Conservation (phyloP, 208 protist species). For the Novymonas esmeraldas region DNA sequence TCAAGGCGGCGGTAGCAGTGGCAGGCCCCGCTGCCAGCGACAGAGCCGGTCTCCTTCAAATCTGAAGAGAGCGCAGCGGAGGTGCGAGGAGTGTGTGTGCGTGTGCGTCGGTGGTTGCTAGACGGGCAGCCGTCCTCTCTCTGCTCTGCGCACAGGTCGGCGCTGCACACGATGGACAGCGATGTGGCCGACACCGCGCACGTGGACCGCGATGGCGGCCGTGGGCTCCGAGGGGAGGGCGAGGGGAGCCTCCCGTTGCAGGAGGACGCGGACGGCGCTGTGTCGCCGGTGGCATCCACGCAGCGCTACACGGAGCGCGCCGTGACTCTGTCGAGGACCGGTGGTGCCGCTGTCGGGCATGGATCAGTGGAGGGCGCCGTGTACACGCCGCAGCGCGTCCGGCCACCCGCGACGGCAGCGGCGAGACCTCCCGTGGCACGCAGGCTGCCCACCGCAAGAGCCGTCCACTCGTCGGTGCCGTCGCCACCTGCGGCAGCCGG, state of each 20-base stretch:
- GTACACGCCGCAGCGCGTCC: conserved; percentile 12
- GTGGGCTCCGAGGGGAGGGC: background rate
- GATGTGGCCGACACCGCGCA: background rate
- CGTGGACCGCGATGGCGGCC: background rate
- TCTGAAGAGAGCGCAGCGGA: no score
- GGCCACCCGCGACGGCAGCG: background rate
- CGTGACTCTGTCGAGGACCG: background rate
- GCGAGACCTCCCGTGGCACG: no score
- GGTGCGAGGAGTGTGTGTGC: no score
- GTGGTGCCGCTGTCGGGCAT: background rate
- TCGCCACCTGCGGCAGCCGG: no score
- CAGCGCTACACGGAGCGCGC: background rate
- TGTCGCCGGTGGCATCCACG: background rate
- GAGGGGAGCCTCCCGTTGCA: background rate
- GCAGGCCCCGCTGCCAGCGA: no score
- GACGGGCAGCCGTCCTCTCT: no score
- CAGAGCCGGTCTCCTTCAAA: no score
- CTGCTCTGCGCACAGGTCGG: background rate
- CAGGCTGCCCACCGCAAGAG: no score
- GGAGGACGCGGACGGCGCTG: background rate
- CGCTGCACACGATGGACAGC: background rate
- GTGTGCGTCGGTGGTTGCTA: no score
- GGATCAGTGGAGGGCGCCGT: background rate
- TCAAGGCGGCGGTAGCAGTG: no score
- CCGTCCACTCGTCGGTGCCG: no score